Conservation (phyloP, 352 stramenopile species). For the Phytophthora idaei region DNA sequence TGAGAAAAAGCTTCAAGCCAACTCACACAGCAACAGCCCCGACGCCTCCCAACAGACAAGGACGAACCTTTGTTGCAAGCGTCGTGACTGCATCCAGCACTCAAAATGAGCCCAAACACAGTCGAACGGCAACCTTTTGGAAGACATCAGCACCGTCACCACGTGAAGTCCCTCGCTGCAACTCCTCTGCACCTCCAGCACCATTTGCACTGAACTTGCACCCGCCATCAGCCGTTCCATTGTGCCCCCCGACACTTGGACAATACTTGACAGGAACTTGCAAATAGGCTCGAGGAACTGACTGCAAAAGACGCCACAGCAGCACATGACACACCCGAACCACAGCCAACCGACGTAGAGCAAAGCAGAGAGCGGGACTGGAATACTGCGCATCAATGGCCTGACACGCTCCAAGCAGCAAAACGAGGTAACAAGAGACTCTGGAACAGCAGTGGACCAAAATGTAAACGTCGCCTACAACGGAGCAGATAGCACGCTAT, state of each 20-base stretch:
- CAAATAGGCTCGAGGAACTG: slow-evolving; percentile 5
- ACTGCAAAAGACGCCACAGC: slow-evolving; percentile 4
- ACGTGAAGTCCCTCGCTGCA: background rate
- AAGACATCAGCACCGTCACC: slow-evolving; percentile 16
- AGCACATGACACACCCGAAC: slow-evolving; percentile 6
- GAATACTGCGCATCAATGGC: slow-evolving; percentile 14
- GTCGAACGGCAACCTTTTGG: slow-evolving; percentile 42
- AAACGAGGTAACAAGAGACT: slow-evolving; percentile 28
- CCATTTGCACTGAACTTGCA: slow-evolving; percentile 19
- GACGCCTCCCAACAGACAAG: slow-evolving; percentile 50
- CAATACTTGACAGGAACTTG: slow-evolving; percentile 22
- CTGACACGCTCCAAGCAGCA: slow-evolving; percentile 23
- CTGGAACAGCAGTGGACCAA: slow-evolving; percentile 14
- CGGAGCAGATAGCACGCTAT: slow-evolving; percentile 17
- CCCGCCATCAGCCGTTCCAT: slow-evolving; percentile 12
- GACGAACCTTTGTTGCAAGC: slow-evolving; percentile 70
- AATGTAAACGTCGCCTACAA: slow-evolving; percentile 20
- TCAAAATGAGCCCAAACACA: slow-evolving; percentile 27
- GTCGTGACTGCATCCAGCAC: slow-evolving; percentile 45
- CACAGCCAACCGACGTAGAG: slow-evolving; percentile 14
- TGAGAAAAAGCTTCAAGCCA: slow-evolving; percentile 14
- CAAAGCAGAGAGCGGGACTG: slow-evolving; percentile 19
- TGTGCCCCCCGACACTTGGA: slow-evolving; percentile 27
- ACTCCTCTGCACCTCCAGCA: slow-evolving; percentile 31
- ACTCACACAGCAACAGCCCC: slow-evolving; percentile 7